Evolutionary conservation across 805 yeast species (phyloP).

Genomic region (Lachancea fermentati): DNA sequence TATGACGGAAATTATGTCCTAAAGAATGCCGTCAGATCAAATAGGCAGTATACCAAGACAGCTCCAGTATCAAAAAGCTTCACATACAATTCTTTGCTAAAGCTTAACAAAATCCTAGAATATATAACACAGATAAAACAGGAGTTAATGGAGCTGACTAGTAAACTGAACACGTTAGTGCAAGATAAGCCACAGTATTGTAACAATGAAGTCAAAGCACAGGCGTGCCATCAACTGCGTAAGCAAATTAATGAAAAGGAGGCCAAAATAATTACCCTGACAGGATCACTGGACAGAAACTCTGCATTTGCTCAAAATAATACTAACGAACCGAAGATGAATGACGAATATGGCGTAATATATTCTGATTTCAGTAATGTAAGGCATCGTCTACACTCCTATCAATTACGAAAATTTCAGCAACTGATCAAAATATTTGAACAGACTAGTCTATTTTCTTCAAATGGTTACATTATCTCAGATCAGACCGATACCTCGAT

Average conservation of each 20-base stretch:
- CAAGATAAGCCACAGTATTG: not conserved
- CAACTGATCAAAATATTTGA: conserved; percentile 18
- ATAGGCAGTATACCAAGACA: not conserved
- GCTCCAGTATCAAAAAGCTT: conserved; percentile 14
- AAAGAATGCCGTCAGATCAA: not conserved
- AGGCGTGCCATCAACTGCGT: not conserved
- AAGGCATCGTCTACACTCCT: conserved; percentile 11
- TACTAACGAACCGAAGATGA: not conserved
- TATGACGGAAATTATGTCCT: conserved; percentile 19
- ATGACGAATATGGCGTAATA: conserved; percentile 25
- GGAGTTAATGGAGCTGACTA: conserved; percentile 17
- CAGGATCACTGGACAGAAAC: not conserved
- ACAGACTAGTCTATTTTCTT: conserved; percentile 12
- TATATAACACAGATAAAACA: conserved; percentile 19
- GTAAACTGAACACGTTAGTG: conserved; percentile 10
- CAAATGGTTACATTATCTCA: conserved; percentile 11
- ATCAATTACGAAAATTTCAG: conserved; percentile 16
- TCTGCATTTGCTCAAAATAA: not conserved
- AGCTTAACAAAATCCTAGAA: conserved; percentile 26
- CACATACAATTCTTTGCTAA: conserved; percentile 23
- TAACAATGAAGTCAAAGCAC: not conserved
- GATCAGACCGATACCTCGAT: conserved; percentile 1
- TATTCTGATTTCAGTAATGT: conserved; percentile 20
- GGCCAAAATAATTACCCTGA: not conserved
- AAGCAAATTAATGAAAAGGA: not conserved